These are phyloP conservation scores for Exophiala dermatitidis DNA, from an alignment of 2,329 filamentous ascomycete genomes.

Conservation along the genomic window DNA sequence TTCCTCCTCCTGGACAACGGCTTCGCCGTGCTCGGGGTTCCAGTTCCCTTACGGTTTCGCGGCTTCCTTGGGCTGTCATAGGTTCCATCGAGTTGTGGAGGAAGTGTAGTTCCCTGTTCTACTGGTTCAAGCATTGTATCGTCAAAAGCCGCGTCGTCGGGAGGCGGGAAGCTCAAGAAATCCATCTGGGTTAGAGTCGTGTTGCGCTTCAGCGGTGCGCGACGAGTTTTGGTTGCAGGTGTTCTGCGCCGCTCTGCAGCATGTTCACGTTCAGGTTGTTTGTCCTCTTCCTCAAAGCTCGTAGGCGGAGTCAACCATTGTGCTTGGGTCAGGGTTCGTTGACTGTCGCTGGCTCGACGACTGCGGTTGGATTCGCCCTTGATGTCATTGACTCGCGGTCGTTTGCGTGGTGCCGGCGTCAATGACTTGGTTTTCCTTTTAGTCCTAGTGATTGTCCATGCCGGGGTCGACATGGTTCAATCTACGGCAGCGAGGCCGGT, in stretches of 20 bases:
- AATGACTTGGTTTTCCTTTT: slow-evolving; percentile 16
- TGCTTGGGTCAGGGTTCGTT: slow-evolving; percentile 26
- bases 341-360: slow-evolving; percentile 6
- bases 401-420: slow-evolving; percentile 16
- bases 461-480: slow-evolving; percentile 8
- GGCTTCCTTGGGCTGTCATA: slow-evolving; percentile 18
- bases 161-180: slow-evolving; percentile 17
- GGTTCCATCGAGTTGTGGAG: slow-evolving; percentile 16
- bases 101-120: neutral
- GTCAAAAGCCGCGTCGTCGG: slow-evolving; percentile 7
- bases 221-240: neutral
- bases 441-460: slow-evolving; percentile 20
- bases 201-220: slow-evolving; percentile 14
- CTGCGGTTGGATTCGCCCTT: neutral
- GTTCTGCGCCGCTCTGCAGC: neutral
- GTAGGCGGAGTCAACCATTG: slow-evolving; percentile 18
- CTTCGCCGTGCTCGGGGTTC: neutral
- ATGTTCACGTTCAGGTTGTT: neutral
- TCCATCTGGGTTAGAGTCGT: slow-evolving; percentile 28
- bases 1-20: slow-evolving; percentile 4
- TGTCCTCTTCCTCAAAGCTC: slow-evolving; percentile 9
- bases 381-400: slow-evolving; percentile 6
- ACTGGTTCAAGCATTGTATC: slow-evolving; percentile 4
- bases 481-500: neutral
- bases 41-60: slow-evolving; percentile 9